Evolutionary conservation across 139 green algal genomes (phyloP).

Genomic region (Chlorella sorokiniana): DNA sequence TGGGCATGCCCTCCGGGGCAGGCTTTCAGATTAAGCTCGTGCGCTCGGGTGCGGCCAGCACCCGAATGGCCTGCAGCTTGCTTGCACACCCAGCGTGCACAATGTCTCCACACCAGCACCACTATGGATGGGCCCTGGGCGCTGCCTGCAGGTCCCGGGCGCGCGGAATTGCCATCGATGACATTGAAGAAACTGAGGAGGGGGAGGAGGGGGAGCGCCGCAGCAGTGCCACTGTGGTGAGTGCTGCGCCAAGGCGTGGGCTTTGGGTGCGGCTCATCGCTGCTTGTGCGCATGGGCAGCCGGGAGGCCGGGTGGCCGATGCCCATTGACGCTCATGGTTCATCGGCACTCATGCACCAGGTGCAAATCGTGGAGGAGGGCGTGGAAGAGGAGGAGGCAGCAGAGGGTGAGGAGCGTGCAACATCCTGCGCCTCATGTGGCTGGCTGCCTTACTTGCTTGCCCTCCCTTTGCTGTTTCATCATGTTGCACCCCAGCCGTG

Average conservation of each 20-base stretch:
- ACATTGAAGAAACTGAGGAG: conserved; percentile 13
- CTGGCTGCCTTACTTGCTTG: too few relatives aligned
- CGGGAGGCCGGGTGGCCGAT: too few relatives aligned
- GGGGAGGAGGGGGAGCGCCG: neutral
- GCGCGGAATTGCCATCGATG: neutral
- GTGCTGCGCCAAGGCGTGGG: neutral
- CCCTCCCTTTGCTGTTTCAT: neutral
- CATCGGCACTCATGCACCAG: neutral
- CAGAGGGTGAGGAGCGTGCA: conserved; percentile 8
- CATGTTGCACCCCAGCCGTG: neutral
- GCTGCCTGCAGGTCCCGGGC: conserved; percentile 7
- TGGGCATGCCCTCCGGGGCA: conserved; percentile 32
- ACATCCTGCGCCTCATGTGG: too few relatives aligned
- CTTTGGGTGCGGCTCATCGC: neutral
- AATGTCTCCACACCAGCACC: too few relatives aligned
- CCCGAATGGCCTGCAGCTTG: too few relatives aligned
- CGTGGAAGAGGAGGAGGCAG: neutral
- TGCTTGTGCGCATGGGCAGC: too few relatives aligned
- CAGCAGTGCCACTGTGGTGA: conserved; percentile 23
- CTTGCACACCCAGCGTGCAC: too few relatives aligned
- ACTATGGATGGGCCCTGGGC: too few relatives aligned
- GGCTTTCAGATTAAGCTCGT: conserved; percentile 45
- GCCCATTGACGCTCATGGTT: neutral
- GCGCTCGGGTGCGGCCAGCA: conserved; percentile 11
- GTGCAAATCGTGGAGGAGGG: conserved; percentile 13